phyloP scores from a whole-genome alignment of 2,329 filamentous ascomycete genomes.

The Colletotrichum siamense region DNA sequence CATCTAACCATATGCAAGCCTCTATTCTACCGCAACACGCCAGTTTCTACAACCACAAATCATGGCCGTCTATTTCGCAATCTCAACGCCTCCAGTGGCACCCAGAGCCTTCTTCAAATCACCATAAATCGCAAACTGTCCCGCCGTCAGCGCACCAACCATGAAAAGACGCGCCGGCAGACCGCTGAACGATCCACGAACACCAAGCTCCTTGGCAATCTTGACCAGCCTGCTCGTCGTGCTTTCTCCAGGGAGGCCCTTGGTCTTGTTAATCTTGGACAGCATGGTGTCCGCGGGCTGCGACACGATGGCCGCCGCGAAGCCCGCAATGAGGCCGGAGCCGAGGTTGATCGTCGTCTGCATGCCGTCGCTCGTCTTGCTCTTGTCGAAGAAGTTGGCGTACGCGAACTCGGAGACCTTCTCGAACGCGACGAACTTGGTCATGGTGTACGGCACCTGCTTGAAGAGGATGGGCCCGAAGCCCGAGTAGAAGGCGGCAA shows the following conservation, averaged over 20 bases:
- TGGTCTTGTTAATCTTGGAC: conserved; percentile 95
- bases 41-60: not conserved
- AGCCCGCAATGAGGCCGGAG: conserved; percentile 62
- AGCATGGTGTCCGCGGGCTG: conserved; percentile 95
- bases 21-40: not conserved
- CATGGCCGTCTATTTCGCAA: conserved; percentile 34
- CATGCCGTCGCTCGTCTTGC: conserved; percentile 66
- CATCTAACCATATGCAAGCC: not conserved
- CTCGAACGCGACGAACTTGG: conserved; percentile 95
- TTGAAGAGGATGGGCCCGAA: conserved; percentile 89
- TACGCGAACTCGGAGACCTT: conserved; percentile 82
- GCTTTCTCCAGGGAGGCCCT: conserved; percentile 84
- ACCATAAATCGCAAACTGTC: conserved; percentile 91
- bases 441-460: conserved; percentile 91
- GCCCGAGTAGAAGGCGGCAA: conserved; percentile 88
- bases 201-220: conserved; percentile 84
- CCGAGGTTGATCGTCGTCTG: conserved; percentile 84
- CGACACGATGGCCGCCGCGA: conserved; percentile 85
- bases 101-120: conserved; percentile 65
- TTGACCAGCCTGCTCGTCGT: conserved; percentile 82
- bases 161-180: conserved; percentile 73
- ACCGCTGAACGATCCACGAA: conserved; percentile 80
- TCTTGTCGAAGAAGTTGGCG: conserved; percentile 71
- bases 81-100: conserved; percentile 79
- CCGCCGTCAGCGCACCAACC: conserved; percentile 76